Percentiles rank a stretch among this genome's conserved stretches.
Conservation (phyloP, 768 basidiomycete genomes). For the Rhodosporidiobolus sp. region DNA sequence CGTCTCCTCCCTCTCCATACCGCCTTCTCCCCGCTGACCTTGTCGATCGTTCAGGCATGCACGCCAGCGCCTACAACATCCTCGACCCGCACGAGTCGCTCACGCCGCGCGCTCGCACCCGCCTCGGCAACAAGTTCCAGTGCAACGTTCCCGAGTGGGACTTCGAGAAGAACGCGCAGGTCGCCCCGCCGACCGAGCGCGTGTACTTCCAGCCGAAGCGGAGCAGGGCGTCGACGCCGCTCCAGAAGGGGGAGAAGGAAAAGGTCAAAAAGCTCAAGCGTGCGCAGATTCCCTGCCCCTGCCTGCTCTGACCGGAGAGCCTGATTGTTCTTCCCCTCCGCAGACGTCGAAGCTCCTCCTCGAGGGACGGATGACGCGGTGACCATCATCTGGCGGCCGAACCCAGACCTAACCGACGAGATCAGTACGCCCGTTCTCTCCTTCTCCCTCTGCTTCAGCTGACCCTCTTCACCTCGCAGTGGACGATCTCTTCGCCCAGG, state of each 20-base stretch:
- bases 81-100: conserved; percentile 86
- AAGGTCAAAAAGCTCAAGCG: not conserved
- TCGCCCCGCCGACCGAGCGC: conserved; percentile 10
- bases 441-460: not conserved
- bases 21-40: conserved; percentile 46
- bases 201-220: conserved; percentile 26
- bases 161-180: not conserved
- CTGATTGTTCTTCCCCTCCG: not conserved
- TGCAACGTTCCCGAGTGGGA: conserved; percentile 39
- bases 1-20: not conserved
- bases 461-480: conserved; percentile 1
- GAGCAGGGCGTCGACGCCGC: conserved; percentile 14
- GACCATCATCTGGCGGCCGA: conserved; percentile 21
- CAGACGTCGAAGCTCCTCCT: conserved; percentile 9
- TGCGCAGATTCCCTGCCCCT: not conserved
- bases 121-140: conserved; percentile 41
- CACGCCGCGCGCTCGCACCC: conserved; percentile 83
- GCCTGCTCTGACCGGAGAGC: not conserved
- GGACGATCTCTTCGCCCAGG: conserved; percentile 16
- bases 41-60: conserved; percentile 33
- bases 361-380: conserved; percentile 29
- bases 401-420: conserved; percentile 11
- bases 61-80: conserved; percentile 36
- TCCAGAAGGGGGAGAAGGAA: not conserved
- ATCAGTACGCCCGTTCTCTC: not conserved